These are phyloP conservation scores for Ophiostoma novo-ulmi DNA, from an alignment of 2,329 filamentous ascomycete species.

Conservation along the genomic window DNA sequence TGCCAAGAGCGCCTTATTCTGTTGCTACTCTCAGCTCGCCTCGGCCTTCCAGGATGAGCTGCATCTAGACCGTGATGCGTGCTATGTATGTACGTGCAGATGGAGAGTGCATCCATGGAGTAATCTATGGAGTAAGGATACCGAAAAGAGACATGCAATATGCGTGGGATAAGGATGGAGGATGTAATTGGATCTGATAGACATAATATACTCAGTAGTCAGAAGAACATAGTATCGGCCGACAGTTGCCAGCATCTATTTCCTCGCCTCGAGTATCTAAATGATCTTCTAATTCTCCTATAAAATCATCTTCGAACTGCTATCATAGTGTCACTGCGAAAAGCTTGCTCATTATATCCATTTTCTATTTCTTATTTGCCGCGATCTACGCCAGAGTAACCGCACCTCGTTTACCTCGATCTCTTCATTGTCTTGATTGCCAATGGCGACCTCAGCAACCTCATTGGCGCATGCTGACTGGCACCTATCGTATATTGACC, in stretches of 20 bases:
- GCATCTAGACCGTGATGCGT: neutral
- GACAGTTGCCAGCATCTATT: neutral
- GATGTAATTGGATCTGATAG: neutral
- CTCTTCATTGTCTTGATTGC: neutral
- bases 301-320: too few species aligned
- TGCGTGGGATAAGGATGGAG: neutral
- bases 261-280: too few species aligned
- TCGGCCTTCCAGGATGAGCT: slow-evolving; percentile 8
- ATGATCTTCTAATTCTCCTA: too few species aligned
- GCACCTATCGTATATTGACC: neutral
- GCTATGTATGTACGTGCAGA: too few species aligned
- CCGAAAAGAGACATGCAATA: too few species aligned
- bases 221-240: too few species aligned
- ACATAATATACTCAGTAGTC: neutral
- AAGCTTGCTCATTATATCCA: neutral
- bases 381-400: neutral
- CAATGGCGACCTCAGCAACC: too few species aligned
- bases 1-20: slow-evolving; percentile 1
- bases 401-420: neutral
- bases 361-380: neutral
- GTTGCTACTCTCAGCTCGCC: neutral
- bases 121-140: too few species aligned
- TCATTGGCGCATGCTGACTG: neutral
- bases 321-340: too few species aligned
- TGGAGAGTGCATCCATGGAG: too few species aligned